These are phyloP conservation scores for Tagetes patula DNA, from an alignment of 129 eudicot species.

Conservation along the genomic window DNA sequence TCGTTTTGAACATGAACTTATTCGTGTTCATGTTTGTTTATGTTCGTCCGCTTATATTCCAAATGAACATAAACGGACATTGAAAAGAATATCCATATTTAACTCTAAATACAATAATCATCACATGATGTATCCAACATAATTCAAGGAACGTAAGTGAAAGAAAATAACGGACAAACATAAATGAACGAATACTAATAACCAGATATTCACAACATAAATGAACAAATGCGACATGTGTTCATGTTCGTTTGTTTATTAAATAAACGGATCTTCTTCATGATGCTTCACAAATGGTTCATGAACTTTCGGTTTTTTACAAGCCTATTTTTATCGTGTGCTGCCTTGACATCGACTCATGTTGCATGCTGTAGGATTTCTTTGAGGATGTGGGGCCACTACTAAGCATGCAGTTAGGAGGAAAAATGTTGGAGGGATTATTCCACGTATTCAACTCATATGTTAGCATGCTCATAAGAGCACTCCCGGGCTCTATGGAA, in stretches of 20 bases:
- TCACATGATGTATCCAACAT: constrained; percentile 2
- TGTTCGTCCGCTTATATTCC: background rate
- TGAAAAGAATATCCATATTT: background rate
- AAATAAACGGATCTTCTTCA: background rate
- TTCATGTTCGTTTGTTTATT: background rate
- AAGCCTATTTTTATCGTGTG: background rate
- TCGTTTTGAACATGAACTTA: background rate
- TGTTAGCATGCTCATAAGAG: constrained; percentile 79
- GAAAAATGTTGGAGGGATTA: constrained; percentile 85
- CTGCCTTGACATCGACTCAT: background rate
- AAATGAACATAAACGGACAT: background rate
- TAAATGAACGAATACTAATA: background rate
- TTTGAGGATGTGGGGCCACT: constrained; percentile 96
- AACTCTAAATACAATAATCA: background rate
- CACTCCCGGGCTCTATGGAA: constrained; percentile 89
- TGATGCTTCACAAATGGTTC: background rate
- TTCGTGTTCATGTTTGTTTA: background rate
- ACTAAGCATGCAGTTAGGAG: constrained; percentile 93
- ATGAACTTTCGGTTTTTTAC: background rate
- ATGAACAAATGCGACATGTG: background rate
- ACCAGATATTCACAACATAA: background rate
- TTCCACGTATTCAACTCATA: constrained; percentile 78
- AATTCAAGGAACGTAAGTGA: background rate
- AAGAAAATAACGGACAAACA: background rate
- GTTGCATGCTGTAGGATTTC: constrained; percentile 60